Base-by-base conservation (phyloP, 164 flowering plant species). In the Taxillus chinensis region DNA sequence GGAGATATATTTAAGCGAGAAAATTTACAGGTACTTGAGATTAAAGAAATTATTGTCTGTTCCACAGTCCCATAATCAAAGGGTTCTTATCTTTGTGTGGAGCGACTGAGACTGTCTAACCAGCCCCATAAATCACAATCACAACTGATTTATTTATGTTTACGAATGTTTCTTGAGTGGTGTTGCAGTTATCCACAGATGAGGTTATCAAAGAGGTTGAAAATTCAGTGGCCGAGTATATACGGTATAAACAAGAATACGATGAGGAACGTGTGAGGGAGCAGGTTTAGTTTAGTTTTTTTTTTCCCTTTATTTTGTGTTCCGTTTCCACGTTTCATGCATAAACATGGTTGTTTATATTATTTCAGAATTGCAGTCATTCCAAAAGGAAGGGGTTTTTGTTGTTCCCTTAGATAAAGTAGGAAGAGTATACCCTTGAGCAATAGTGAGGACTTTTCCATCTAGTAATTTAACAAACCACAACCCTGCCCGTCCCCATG, bases 1-100 rank as follows among this genome's bases (percentile, higher is more conserved):
- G 90, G 89, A 61, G 98, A 90, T 78, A 84, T 90, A 65, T 90
- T 77, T 67, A 88, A 74, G 70, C 85, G 86, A 55, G 98, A 88
- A 79, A 86, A 88, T 66, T 76, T 90, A 68, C 70, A 85, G 95
- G 98, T 86, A 65, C 15, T 41, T 7, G 16, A 41, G 10, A 2
- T 13, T 46, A 10, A 43, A 43, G 6, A 43, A 43, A n/a, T n/a
- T n/a, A 5, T 43, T 43, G 45, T 43, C 45, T 43, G 45, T 43
- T 43, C 45, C 11, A 53, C 15, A 3, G 27, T 48, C 51, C 11
- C 12, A 48, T 6, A 3, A 48, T 48, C 51, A 48, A 48, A 7
- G 51, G 51, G 51, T 43, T 43, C 5, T 43, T 43, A 8, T 43
- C 45, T 43, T n/a, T n/a, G n/a, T n/a, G n/a, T n/a, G n/a, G n/a